Evolutionary conservation across 148 eudicot genomes (phyloP).

Genomic region (Chenopodium formosanum): DNA sequence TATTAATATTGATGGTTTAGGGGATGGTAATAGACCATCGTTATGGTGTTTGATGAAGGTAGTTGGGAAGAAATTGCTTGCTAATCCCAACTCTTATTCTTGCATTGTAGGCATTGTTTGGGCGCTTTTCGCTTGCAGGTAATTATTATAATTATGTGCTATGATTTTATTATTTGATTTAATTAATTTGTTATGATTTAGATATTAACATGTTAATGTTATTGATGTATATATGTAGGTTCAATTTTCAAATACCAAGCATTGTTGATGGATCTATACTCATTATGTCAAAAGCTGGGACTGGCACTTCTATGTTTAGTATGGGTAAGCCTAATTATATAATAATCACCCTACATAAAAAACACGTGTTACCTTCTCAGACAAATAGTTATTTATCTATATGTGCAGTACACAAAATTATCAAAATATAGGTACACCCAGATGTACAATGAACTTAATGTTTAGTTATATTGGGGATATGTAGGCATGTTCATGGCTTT

Average conservation of each 20-base stretch:
- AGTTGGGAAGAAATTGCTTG: constrained; percentile 51
- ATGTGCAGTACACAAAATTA: too few species aligned
- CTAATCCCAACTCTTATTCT: constrained; percentile 70
- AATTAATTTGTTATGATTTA: background rate
- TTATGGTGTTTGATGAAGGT: constrained; percentile 51
- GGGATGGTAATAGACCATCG: constrained; percentile 23
- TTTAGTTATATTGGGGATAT: background rate
- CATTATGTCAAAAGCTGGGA: constrained; percentile 77
- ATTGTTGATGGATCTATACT: constrained; percentile 59
- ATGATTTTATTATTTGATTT: background rate
- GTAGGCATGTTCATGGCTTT: constrained; percentile 88
- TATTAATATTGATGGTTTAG: background rate
- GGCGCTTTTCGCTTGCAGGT: constrained; percentile 74
- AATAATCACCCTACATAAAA: too few species aligned
- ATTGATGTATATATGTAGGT: constrained; percentile 39
- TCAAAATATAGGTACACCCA: background rate
- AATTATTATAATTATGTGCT: background rate
- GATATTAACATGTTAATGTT: too few species aligned
- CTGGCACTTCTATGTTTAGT: constrained; percentile 79
- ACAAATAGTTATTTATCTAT: too few species aligned
- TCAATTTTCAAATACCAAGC: constrained; percentile 58
- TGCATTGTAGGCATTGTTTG: constrained; percentile 70
- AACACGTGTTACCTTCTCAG: too few species aligned
- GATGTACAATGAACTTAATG: background rate
- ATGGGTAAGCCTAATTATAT: constrained; percentile 50